Evolutionary conservation across 1,284 basidiomycete species (phyloP).

Genomic region (Heterobasidion occidentale): DNA sequence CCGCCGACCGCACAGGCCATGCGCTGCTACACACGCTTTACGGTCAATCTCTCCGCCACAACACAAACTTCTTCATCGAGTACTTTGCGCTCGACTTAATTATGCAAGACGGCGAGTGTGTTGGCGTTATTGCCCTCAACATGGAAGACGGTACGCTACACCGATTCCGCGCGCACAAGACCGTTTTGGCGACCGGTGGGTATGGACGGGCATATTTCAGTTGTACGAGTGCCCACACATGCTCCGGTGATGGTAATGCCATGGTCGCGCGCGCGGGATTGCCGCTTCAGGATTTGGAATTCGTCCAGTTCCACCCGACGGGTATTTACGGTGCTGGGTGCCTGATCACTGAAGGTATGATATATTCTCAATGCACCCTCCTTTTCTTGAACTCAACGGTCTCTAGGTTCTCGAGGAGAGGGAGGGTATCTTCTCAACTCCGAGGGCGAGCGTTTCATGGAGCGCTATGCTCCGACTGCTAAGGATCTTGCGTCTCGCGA

Average conservation of each 20-base stretch:
- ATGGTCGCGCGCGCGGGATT: constrained; percentile 98
- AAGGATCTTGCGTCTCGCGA: constrained; percentile 99
- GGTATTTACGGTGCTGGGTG: constrained; percentile 99
- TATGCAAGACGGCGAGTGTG: constrained; percentile 98
- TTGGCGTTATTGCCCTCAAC: constrained; percentile 98
- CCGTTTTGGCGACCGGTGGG: constrained; percentile 96
- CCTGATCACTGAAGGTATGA: constrained; percentile 90
- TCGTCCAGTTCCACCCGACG: constrained; percentile 99
- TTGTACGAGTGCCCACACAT: constrained; percentile 98
- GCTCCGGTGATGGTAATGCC: constrained; percentile 97
- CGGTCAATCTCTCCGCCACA: constrained; percentile 97
- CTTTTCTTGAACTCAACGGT: background rate
- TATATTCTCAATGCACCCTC: background rate
- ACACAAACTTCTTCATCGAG: constrained; percentile 99
- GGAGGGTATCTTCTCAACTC: constrained; percentile 99
- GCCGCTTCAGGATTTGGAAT: constrained; percentile 96
- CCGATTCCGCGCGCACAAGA: constrained; percentile 98
- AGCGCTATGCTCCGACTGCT: constrained; percentile 97
- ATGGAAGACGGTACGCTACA: constrained; percentile 99
- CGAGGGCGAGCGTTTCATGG: constrained; percentile 99
- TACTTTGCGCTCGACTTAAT: constrained; percentile 98
- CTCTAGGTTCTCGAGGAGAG: constrained; percentile 91
- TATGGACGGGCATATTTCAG: constrained; percentile 99
- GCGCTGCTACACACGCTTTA: constrained; percentile 98
- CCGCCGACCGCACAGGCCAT: constrained; percentile 98